Conservation (phyloP, 371 early-diverging fungal genomes). For the Basidiobolus heterosporus region DNA sequence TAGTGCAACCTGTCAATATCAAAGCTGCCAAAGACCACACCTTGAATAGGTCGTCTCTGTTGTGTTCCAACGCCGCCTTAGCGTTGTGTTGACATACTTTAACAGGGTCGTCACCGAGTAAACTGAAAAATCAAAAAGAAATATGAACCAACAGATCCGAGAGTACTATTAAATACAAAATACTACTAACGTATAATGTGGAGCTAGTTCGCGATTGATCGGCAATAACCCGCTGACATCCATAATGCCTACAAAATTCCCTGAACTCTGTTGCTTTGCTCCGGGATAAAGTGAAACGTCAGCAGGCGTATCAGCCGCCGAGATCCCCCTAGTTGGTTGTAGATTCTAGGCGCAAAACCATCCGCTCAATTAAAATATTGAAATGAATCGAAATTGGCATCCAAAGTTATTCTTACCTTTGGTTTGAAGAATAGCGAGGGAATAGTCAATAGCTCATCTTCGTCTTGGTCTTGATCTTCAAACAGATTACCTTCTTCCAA, state of each 20-base stretch:
- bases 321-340: too few species aligned
- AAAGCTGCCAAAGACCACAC: constrained; percentile 57
- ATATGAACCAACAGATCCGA: not conserved
- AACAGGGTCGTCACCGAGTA: constrained; percentile 30
- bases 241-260: constrained; percentile 7
- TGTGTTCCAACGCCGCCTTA: constrained; percentile 23
- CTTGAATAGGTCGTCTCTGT: constrained; percentile 35
- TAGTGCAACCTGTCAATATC: constrained; percentile 30
- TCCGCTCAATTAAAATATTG: too few species aligned
- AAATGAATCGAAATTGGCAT: too few species aligned
- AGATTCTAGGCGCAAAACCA: too few species aligned
- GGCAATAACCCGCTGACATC: constrained; percentile 31
- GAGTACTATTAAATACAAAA: not conserved
- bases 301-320: too few species aligned
- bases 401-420: not conserved
- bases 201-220: constrained; percentile 28
- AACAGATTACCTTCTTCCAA: not conserved
- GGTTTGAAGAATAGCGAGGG: constrained; percentile 3
- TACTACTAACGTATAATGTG: constrained; percentile 25
- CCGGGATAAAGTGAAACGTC: too few species aligned
- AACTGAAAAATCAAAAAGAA: too few species aligned
- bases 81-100: constrained; percentile 45
- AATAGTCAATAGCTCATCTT: constrained; percentile 4
- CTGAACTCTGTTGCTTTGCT: not conserved
- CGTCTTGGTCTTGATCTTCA: constrained; percentile 4